phyloP scores from a whole-genome alignment of 805 yeast genomes.

The Kluyveromyces siamensis region DNA sequence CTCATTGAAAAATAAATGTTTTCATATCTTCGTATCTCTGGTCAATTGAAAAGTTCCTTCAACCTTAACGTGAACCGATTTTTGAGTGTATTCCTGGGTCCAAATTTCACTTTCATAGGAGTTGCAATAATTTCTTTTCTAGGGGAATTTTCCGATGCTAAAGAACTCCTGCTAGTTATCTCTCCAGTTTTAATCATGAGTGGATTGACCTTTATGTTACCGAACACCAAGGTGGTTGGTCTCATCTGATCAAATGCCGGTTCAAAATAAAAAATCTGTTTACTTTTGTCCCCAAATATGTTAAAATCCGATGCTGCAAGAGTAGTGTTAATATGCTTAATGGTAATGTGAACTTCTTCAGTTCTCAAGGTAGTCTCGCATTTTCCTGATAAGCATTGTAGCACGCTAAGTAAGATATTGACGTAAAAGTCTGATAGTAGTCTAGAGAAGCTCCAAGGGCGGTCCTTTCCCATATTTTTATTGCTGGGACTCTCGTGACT shows the following conservation, averaged over 20 bases:
- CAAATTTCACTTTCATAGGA: too few species aligned
- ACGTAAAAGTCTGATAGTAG: background rate
- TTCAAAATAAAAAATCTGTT: background rate
- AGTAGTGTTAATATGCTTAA: background rate
- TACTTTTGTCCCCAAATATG: background rate
- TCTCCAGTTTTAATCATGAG: background rate
- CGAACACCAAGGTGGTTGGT: background rate
- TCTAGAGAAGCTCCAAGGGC: background rate
- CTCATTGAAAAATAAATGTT: too few species aligned
- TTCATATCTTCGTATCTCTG: too few species aligned
- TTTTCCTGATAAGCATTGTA: background rate
- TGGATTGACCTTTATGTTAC: background rate
- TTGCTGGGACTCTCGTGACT: slow-evolving; percentile 1
- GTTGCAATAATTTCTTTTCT: too few species aligned
- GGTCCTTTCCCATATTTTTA: background rate
- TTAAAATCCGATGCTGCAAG: slow-evolving; percentile 1
- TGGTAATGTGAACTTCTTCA: background rate
- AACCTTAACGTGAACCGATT: too few species aligned
- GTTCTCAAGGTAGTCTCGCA: background rate
- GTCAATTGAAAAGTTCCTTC: too few species aligned
- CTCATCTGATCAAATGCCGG: background rate
- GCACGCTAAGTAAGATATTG: background rate
- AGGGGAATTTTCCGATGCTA: too few species aligned
- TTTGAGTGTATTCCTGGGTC: too few species aligned
- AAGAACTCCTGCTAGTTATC: too few species aligned